Percentiles rank a stretch among this genome's conserved stretches.
Conservation (phyloP, 495 filamentous ascomycete genomes). For the Delitschia confertaspora region DNA sequence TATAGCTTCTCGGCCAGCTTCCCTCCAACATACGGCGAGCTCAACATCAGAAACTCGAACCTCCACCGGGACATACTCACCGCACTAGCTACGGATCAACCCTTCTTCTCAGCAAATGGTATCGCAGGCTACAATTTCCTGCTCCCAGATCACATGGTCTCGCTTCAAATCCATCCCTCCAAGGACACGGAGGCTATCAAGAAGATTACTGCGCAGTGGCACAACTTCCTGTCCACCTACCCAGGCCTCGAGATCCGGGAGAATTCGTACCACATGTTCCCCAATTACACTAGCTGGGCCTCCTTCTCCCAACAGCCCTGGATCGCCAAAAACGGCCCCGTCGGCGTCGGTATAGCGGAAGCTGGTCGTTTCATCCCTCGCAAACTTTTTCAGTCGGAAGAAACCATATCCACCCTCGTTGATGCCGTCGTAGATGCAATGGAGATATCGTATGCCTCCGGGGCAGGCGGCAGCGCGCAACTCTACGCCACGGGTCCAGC, state of each 20-base stretch:
- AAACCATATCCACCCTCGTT: slow-evolving; percentile 10
- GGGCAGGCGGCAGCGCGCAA: slow-evolving; percentile 12
- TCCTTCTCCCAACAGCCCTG: slow-evolving; percentile 12
- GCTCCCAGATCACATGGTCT: slow-evolving; percentile 17
- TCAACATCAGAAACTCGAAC: slow-evolving; percentile 17
- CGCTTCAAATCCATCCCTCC: slow-evolving; percentile 16
- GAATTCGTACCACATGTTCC: slow-evolving; percentile 17
- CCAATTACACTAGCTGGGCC: slow-evolving; percentile 17
- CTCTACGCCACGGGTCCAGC: slow-evolving; percentile 23
- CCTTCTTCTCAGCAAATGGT: slow-evolving; percentile 9
- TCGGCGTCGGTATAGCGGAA: slow-evolving; percentile 19
- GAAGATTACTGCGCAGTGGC: slow-evolving; percentile 16
- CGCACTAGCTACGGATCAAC: slow-evolving; percentile 19
- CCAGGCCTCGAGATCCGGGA: slow-evolving; percentile 16
- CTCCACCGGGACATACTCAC: slow-evolving; percentile 18
- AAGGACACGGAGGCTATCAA: slow-evolving; percentile 12
- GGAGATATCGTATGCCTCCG: slow-evolving; percentile 12
- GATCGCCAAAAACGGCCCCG: slow-evolving; percentile 20
- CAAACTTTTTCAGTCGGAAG: slow-evolving; percentile 6
- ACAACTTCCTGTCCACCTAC: slow-evolving; percentile 21
- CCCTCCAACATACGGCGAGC: slow-evolving; percentile 1
- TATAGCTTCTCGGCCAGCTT: slow-evolving; percentile 22
- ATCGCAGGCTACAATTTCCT: slow-evolving; percentile 26
- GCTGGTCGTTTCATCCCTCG: slow-evolving; percentile 19
- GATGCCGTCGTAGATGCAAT: slow-evolving; percentile 19